phyloP scores from a whole-genome alignment of 192 early-diverging fungal species.

The Ambispora gerdemannii region DNA sequence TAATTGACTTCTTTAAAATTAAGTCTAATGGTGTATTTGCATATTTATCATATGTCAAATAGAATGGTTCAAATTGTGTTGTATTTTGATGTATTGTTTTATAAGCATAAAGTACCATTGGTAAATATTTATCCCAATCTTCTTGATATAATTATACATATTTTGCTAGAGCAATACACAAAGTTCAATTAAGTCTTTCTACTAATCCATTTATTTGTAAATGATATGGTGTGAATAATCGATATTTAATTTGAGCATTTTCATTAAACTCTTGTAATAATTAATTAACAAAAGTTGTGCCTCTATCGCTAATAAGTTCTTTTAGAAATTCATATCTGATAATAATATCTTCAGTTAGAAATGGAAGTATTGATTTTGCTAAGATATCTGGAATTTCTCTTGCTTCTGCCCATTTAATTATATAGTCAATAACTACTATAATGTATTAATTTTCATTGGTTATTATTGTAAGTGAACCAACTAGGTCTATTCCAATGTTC shows the following conservation, averaged over 20 bases:
- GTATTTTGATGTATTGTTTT: too few species aligned
- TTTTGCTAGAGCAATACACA: too few species aligned
- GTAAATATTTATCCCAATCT: too few species aligned
- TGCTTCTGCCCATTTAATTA: conserved; percentile 22
- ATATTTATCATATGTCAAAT: too few species aligned
- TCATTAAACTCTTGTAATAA: neutral
- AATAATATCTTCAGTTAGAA: conserved; percentile 23
- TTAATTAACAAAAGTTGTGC: conserved; percentile 21
- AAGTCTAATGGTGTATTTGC: too few species aligned
- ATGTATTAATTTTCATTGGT: too few species aligned
- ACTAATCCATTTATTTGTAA: conserved; percentile 1
- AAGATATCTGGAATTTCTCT: neutral
- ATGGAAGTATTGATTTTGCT: neutral
- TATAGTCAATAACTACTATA: conserved; percentile 12
- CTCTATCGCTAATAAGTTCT: conserved; percentile 13
- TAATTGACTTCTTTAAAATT: too few species aligned
- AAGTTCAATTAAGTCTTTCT: too few species aligned
- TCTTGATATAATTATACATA: too few species aligned
- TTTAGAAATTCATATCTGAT: conserved; percentile 6
- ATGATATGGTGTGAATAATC: neutral
- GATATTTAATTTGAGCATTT: neutral
- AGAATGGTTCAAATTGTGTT: too few species aligned
- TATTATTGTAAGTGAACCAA: neutral
- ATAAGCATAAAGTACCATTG: too few species aligned
- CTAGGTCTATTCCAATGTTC: neutral